Evolutionary conservation across 352 stramenopile species (phyloP).

Genomic region (Phytophthora sp.): DNA sequence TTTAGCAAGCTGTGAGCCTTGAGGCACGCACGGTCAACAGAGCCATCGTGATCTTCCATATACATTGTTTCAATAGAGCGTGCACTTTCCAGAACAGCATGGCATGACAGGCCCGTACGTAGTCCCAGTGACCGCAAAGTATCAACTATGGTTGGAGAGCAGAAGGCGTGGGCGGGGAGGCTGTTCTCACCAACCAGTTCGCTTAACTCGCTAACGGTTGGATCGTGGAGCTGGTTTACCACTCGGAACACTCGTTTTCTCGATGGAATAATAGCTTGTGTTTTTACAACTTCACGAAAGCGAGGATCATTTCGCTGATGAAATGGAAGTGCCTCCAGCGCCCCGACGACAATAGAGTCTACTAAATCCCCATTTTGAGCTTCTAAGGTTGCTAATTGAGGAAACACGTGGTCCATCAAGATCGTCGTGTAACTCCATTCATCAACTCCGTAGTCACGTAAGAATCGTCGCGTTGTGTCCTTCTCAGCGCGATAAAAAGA

Average conservation of each 20-base stretch:
- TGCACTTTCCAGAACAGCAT: conserved; percentile 76
- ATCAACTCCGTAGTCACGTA: conserved; percentile 54
- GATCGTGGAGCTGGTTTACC: conserved; percentile 72
- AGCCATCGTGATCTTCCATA: conserved; percentile 14
- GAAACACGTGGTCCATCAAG: conserved; percentile 70
- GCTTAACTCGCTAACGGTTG: conserved; percentile 65
- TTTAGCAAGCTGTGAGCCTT: conserved; percentile 66
- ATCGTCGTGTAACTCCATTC: conserved; percentile 64
- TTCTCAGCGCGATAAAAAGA: conserved; percentile 55
- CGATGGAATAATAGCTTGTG: conserved; percentile 57
- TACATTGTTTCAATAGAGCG: conserved; percentile 64
- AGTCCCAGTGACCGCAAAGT: conserved; percentile 65
- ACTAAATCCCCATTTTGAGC: conserved; percentile 38
- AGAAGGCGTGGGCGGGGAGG: conserved; percentile 60
- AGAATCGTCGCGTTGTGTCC: conserved; percentile 44
- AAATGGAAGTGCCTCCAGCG: conserved; percentile 52
- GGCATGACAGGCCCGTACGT: conserved; percentile 64
- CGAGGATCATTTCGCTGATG: conserved; percentile 56
- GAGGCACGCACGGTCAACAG: conserved; percentile 29
- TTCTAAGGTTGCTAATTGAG: conserved; percentile 45
- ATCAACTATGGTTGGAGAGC: conserved; percentile 47
- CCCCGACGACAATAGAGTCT: conserved; percentile 54
- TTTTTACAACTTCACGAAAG: conserved; percentile 58
- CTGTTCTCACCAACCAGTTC: conserved; percentile 72
- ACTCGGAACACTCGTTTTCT: conserved; percentile 53